phyloP scores from a whole-genome alignment of 768 basidiomycete genomes.

The Tulasnella sp. region DNA sequence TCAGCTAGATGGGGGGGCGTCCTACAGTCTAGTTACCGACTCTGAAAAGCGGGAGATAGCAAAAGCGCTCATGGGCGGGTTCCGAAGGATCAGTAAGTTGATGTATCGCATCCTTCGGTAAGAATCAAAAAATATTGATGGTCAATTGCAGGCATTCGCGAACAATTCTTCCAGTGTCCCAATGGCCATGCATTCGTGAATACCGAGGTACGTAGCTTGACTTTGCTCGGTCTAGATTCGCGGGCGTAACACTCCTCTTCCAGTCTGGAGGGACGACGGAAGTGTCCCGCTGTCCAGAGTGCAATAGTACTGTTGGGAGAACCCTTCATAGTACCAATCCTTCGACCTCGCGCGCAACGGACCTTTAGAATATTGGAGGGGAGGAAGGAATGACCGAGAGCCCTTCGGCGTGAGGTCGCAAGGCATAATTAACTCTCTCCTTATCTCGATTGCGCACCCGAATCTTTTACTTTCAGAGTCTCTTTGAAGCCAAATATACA shows the following conservation, averaged over 20 bases:
- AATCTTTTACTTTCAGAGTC: no score
- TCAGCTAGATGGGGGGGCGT: conserved; percentile 45
- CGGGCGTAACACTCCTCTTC: neutral
- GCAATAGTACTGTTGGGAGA: conserved; percentile 38
- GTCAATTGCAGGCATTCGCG: conserved; percentile 24
- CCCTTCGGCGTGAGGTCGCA: neutral
- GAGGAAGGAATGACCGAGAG: conserved; percentile 19
- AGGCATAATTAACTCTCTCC: neutral
- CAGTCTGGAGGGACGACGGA: conserved; percentile 36
- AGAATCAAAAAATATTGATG: neutral
- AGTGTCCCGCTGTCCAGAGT: conserved; percentile 37
- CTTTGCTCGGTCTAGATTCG: neutral
- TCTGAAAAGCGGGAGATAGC: conserved; percentile 59
- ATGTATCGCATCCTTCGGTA: no score
- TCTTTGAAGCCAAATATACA: no score
- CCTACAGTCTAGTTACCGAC: conserved; percentile 55
- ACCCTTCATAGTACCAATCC: conserved; percentile 28
- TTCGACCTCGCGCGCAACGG: conserved; percentile 34
- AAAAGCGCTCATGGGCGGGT: conserved; percentile 46
- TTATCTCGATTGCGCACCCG: no score
- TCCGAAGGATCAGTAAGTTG: neutral
- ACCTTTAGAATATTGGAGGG: conserved; percentile 25
- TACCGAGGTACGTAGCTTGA: conserved; percentile 34
- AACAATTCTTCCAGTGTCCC: conserved; percentile 35
- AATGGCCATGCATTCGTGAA: conserved; percentile 38